phyloP scores from a whole-genome alignment of 192 early-diverging fungal genomes.

The Chytriomyces confervae region DNA sequence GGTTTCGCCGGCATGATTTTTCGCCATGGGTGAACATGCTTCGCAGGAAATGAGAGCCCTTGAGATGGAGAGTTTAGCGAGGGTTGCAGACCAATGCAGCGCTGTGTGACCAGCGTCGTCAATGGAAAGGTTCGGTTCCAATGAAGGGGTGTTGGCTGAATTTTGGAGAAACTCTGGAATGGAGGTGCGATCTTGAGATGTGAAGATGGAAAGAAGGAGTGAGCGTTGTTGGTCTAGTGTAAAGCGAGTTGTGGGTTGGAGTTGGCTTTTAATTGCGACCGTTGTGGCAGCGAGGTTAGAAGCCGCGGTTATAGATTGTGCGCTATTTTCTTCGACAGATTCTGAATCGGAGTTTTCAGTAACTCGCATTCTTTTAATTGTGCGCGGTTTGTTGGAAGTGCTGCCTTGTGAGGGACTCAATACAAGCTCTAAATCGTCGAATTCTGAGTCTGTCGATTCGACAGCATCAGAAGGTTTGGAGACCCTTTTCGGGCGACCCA shows the following conservation, averaged over 20 bases:
- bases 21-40: constrained; percentile 64
- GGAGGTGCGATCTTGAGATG: constrained; percentile 61
- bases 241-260: background rate
- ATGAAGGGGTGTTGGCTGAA: constrained; percentile 42
- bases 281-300: constrained; percentile 18
- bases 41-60: constrained; percentile 77
- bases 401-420: no score
- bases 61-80: constrained; percentile 77
- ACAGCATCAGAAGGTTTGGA: background rate
- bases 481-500: background rate
- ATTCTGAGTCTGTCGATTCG: no score
- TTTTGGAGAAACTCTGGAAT: constrained; percentile 1
- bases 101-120: constrained; percentile 96
- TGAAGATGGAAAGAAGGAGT: constrained; percentile 84
- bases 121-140: constrained; percentile 83
- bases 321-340: background rate
- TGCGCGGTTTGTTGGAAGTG: no score
- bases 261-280: no score
- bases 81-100: constrained; percentile 94
- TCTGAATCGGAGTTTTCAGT: background rate
- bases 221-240: constrained; percentile 68
- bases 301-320: background rate
- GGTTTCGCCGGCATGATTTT: constrained; percentile 86
- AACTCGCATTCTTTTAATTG: background rate
- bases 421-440: no score